phyloP scores from a whole-genome alignment of 139 green algal species.

The Deuterostichococcus epilithicus region DNA sequence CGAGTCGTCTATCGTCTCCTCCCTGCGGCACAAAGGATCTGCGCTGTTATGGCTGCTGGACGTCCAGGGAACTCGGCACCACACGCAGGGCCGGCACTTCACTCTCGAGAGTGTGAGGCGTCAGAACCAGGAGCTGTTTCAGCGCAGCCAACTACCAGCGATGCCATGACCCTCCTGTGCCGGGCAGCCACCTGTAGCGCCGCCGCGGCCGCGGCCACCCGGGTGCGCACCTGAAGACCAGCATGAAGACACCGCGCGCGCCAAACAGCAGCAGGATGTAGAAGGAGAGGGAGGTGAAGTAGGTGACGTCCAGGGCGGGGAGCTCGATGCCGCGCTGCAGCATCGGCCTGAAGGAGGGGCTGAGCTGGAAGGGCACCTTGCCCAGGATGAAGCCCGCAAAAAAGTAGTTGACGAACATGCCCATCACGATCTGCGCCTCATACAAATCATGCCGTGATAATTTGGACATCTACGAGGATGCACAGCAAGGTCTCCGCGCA shows the following conservation, averaged over 20 bases:
- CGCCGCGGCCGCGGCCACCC: not conserved
- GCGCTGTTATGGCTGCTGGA: no score
- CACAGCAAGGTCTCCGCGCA: no score
- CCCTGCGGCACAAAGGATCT: conserved; percentile 23
- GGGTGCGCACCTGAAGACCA: conserved; percentile 64
- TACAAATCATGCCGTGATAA: not conserved
- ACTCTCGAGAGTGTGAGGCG: not conserved
- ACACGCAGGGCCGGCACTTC: no score
- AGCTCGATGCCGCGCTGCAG: conserved; percentile 89
- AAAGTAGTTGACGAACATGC: conserved; percentile 77
- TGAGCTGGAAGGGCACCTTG: conserved; percentile 83
- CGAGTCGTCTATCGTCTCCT: conserved; percentile 80
- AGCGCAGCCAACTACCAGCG: not conserved
- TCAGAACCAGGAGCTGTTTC: not conserved
- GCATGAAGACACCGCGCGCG: conserved; percentile 66
- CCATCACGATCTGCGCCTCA: conserved; percentile 67
- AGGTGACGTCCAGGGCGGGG: conserved; percentile 77
- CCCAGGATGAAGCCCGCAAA: conserved; percentile 88
- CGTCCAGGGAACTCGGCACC: no score
- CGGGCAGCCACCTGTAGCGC: not conserved
- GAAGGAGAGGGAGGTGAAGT: conserved; percentile 89
- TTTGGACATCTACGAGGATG: no score
- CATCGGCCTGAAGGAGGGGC: conserved; percentile 84
- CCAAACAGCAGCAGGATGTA: conserved; percentile 92
- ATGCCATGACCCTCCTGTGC: not conserved